Percentiles rank a stretch among this genome's conserved stretches.
Conservation (phyloP, 2,329 filamentous ascomycete genomes). For the Cylindrodendrum hubeiense region DNA sequence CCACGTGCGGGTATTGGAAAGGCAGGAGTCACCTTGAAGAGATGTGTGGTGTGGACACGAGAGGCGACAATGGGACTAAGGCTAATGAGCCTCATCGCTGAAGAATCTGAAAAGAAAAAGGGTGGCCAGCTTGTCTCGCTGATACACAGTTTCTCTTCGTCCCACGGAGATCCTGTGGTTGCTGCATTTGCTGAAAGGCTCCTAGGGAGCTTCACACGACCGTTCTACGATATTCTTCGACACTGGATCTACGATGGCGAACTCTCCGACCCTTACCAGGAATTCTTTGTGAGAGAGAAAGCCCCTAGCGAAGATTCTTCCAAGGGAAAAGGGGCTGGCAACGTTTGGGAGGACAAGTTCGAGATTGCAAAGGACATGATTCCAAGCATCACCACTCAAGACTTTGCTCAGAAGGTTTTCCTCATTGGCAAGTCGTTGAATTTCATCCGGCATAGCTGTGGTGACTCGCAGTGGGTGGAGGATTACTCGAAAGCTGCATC, state of each 20-base stretch:
- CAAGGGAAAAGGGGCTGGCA: conserved; percentile 76
- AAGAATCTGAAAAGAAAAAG: conserved; percentile 84
- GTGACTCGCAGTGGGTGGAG: conserved; percentile 95
- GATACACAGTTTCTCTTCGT: conserved; percentile 92
- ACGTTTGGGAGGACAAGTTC: conserved; percentile 99
- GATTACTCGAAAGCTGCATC: conserved; percentile 93
- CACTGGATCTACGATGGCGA: conserved; percentile 99
- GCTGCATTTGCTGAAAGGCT: conserved; percentile 92
- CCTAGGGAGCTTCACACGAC: conserved; percentile 86
- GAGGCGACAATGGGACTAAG: conserved; percentile 96
- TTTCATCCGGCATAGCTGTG: conserved; percentile 96
- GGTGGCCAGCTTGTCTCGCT: conserved; percentile 94
- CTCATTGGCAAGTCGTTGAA: conserved; percentile 98
- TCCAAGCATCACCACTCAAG: conserved; percentile 90
- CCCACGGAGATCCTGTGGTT: conserved; percentile 95
- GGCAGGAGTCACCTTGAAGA: conserved; percentile 91
- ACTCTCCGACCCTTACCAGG: conserved; percentile 92
- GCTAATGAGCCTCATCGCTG: conserved; percentile 93
- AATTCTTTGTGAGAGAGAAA: conserved; percentile 95
- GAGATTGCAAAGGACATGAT: conserved; percentile 87
- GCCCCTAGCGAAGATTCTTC: conserved; percentile 62
- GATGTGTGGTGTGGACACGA: conserved; percentile 96
- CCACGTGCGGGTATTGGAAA: conserved; percentile 82
- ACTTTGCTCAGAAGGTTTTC: conserved; percentile 97
- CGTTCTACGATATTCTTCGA: conserved; percentile 96